Evolutionary conservation across 352 stramenopile species (phyloP), one percentile per base, ranked within the genome.

Genomic region (Pythium sukuiense): DNA sequence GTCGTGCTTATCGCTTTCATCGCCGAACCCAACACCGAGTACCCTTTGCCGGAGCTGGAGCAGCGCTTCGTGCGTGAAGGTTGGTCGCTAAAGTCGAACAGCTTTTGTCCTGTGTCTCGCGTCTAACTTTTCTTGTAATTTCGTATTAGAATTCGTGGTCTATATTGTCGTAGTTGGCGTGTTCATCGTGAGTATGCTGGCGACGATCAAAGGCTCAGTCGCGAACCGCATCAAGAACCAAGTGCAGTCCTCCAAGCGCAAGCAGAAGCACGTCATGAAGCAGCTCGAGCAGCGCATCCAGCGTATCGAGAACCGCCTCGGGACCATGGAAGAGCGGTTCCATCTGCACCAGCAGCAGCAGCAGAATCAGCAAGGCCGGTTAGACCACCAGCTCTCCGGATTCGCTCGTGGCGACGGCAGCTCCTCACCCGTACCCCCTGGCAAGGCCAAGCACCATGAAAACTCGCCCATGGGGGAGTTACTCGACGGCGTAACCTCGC

Each of bases 1-100:
- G 89, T 97, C 20, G 85, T 97, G 3, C 76, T 96, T 52, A 90
- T 97, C 56, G 89, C 89, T 12, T 87, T 77, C 58, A 95, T 97
- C 71, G 77, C 88, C 1, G 86, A 97, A 63, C 81, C 81, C 9
- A 92, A 96, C 68, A 83, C 83, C 16, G 81, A 93, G 69, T 97
- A 96, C 62, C 88, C 90, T 1, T 74, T 97, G 2, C 79, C 86
- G 6, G 81, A 95, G 52, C 80, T 97, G 8, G 83, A 96, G 68
- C 63, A 81, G 62, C 85, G 91, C 65, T 97, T 96, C 57, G 73
- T 90, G 1, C 81, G 84, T 33, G 80, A 74, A 72, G 77, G 87
- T 95, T 63, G 33, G 24, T 8, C n/a, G n/a, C n/a, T n/a, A n/a
- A n/a, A n/a, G n/a, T n/a, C n/a, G n/a, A n/a, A n/a, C n/a, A n/a